Evolutionary conservation across 75 land plant species (phyloP).

Genomic region (Pinus tabuliformis): DNA sequence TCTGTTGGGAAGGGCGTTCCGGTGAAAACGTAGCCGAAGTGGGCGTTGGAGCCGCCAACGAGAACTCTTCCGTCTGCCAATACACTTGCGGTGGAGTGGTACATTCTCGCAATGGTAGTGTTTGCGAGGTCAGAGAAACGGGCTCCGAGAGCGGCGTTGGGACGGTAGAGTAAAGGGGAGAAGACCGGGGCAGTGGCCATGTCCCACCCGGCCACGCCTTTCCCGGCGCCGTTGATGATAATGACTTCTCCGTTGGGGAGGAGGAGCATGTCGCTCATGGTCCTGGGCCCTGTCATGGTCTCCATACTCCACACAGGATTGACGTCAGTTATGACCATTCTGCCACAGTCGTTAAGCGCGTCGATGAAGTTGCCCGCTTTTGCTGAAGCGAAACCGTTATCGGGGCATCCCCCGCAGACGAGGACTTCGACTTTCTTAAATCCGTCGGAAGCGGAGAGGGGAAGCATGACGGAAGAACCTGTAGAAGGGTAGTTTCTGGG

Average conservation of each 20-base stretch:
- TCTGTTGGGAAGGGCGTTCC: constrained; percentile 56
- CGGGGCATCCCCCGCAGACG: constrained; percentile 38
- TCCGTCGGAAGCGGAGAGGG: constrained; percentile 13
- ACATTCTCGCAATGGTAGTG: constrained; percentile 37
- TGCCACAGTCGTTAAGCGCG: constrained; percentile 33
- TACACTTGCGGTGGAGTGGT: constrained; percentile 55
- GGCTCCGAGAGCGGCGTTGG: neutral
- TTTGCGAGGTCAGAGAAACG: constrained; percentile 31
- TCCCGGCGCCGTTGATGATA: constrained; percentile 58
- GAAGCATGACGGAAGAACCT: constrained; percentile 50
- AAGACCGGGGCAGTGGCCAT: constrained; percentile 32
- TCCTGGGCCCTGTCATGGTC: constrained; percentile 47
- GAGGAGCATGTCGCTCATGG: constrained; percentile 77
- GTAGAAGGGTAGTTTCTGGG: constrained; percentile 40
- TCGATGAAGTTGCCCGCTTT: neutral
- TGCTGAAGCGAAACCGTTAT: constrained; percentile 12
- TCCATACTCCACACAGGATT: constrained; percentile 43
- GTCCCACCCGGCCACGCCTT: constrained; percentile 69
- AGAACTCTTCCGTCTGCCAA: constrained; percentile 51
- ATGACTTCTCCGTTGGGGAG: constrained; percentile 51
- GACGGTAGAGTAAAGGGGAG: constrained; percentile 48
- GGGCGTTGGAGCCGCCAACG: constrained; percentile 66
- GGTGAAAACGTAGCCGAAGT: constrained; percentile 33
- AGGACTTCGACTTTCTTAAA: constrained; percentile 36
- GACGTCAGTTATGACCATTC: constrained; percentile 37